These are phyloP conservation scores for Claviceps monticola DNA, from an alignment of 2,329 filamentous ascomycete genomes.

Conservation along the genomic window DNA sequence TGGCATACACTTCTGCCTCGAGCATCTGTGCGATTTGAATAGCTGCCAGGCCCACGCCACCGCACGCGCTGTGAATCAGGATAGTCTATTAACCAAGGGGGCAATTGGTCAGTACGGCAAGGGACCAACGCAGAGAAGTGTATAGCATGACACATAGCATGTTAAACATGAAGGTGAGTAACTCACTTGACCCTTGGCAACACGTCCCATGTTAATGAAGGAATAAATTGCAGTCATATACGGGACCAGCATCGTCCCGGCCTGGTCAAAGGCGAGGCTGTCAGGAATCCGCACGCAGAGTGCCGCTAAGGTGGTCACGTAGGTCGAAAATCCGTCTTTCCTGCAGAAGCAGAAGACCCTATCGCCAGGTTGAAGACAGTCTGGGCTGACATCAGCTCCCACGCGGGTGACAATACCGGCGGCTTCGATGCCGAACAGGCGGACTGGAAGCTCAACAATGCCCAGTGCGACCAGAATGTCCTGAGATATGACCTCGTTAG, in stretches of 20 bases:
- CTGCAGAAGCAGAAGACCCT: slow-evolving; percentile 14
- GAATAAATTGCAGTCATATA: slow-evolving; percentile 18
- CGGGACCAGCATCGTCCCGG: slow-evolving; percentile 18
- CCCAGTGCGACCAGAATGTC: slow-evolving; percentile 7
- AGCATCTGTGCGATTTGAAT: slow-evolving; percentile 8
- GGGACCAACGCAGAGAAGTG: too few relatives aligned
- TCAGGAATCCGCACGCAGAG: neutral
- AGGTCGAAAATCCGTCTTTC: neutral
- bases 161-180: neutral
- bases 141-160: neutral
- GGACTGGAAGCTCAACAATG: slow-evolving; percentile 1
- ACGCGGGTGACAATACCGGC: slow-evolving; percentile 11
- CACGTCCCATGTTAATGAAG: slow-evolving; percentile 3
- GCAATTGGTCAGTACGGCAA: neutral
- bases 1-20: neutral
- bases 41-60: slow-evolving; percentile 18
- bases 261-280: slow-evolving; percentile 18
- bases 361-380: slow-evolving; percentile 17
- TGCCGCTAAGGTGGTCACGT: neutral
- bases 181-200: slow-evolving; percentile 5
- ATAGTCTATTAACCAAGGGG: slow-evolving; percentile 9
- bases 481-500: neutral
- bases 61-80: slow-evolving; percentile 19
- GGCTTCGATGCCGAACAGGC: slow-evolving; percentile 15
- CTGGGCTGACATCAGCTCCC: slow-evolving; percentile 5